Conservation (phyloP, 306 rosid genomes). For the Gastrolobium bilobum region DNA sequence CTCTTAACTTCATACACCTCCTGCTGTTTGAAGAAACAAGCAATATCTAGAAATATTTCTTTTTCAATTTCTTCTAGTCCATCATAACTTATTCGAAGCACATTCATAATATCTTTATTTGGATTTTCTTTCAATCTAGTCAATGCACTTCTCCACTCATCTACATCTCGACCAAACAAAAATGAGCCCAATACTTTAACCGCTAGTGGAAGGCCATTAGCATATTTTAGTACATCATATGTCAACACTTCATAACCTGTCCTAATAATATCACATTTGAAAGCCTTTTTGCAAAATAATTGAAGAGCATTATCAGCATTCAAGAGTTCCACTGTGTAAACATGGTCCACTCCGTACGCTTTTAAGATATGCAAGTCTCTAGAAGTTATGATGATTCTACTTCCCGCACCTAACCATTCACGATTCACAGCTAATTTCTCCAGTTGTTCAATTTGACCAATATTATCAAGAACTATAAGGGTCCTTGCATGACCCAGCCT, state of each 20-base stretch:
- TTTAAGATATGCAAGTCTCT: not conserved
- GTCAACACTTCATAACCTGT: not conserved
- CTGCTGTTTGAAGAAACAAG: fast-evolving
- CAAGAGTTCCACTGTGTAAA: not conserved
- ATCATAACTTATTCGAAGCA: conserved; percentile 14
- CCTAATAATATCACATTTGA: not conserved
- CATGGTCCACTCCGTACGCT: not conserved
- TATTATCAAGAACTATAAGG: conserved; percentile 16
- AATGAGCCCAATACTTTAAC: conserved; percentile 8
- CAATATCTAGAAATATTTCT: conserved; percentile 36
- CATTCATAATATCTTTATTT: not conserved
- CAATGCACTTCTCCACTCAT: conserved; percentile 24
- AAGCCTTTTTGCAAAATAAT: conserved; percentile 2
- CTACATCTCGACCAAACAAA: not conserved
- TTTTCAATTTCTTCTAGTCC: not conserved
- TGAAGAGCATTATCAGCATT: not conserved
- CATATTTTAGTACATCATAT: not conserved
- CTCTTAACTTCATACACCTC: fast-evolving
- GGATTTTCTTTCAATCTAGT: not conserved
- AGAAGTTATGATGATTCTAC: conserved; percentile 6
- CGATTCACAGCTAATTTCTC: not conserved
- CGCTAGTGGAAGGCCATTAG: not conserved
- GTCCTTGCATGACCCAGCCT: not conserved
- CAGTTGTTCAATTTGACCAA: not conserved
- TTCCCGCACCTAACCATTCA: not conserved